phyloP scores from a whole-genome alignment of 345 rosid genomes.

The Eucalyptus coolabah region DNA sequence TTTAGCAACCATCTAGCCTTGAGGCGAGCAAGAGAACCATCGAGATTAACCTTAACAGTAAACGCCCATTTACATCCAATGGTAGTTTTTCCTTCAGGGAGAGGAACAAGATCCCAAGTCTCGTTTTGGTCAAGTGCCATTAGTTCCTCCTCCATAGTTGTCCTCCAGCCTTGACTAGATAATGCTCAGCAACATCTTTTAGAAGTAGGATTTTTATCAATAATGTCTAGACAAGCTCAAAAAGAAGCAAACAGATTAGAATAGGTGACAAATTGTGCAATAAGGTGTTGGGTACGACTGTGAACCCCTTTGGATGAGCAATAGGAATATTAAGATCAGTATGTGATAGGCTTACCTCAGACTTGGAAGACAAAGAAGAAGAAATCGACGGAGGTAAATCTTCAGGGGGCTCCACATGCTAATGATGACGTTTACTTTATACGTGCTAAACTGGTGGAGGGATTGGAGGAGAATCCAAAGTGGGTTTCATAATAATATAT shows the following conservation, averaged over 20 bases:
- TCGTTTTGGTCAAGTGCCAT: background rate
- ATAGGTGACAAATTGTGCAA: background rate
- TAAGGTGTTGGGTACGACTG: background rate
- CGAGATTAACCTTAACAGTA: background rate
- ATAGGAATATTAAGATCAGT: background rate
- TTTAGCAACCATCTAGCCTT: background rate
- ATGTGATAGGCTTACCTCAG: background rate
- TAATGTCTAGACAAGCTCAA: background rate
- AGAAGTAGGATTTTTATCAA: background rate
- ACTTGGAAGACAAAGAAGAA: background rate
- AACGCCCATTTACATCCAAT: background rate
- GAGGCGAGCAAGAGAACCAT: background rate
- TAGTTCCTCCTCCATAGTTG: background rate
- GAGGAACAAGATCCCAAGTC: background rate
- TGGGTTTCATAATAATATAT: background rate
- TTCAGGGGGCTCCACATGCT: background rate
- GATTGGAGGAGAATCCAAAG: background rate
- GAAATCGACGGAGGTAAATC: background rate
- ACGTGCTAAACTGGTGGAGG: accelerated
- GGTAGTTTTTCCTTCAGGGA: background rate
- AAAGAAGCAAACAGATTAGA: accelerated
- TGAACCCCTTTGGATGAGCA: background rate
- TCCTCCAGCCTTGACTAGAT: background rate
- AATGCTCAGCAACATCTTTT: background rate
- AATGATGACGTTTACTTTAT: background rate